phyloP scores from a whole-genome alignment of 108 stramenopile genomes.

The Cyclotella sp. region DNA sequence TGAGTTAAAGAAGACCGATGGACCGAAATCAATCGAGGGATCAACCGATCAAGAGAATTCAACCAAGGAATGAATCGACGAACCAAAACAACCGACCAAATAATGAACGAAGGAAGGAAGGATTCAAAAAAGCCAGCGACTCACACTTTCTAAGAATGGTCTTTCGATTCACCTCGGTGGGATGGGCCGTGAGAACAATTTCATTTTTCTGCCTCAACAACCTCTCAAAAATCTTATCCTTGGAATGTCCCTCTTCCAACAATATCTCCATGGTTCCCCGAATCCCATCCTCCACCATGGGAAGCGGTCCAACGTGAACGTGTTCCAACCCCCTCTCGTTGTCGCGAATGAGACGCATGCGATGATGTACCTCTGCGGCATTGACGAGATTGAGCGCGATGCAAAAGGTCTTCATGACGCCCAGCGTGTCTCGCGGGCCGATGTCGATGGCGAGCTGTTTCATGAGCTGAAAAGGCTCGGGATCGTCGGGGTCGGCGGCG shows the following conservation, averaged over 20 bases:
- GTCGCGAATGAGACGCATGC: slow-evolving; percentile 62
- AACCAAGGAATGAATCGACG: background rate
- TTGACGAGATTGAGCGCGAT: slow-evolving; percentile 84
- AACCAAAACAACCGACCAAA: background rate
- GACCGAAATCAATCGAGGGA: slow-evolving; percentile 39
- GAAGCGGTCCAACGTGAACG: slow-evolving; percentile 66
- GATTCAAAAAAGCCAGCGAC: slow-evolving; percentile 12
- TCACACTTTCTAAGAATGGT: slow-evolving; percentile 67
- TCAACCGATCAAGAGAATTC: slow-evolving; percentile 21
- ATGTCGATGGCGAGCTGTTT: slow-evolving; percentile 60
- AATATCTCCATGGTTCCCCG: slow-evolving; percentile 75
- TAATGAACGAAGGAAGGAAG: too few species aligned
- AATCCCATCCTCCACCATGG: slow-evolving; percentile 78
- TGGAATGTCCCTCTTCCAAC: slow-evolving; percentile 53
- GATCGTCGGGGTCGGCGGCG: slow-evolving; percentile 57
- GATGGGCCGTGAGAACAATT: slow-evolving; percentile 97
- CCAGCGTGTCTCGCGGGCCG: slow-evolving; percentile 64
- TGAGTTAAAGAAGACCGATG: background rate
- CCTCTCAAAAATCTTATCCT: slow-evolving; percentile 84
- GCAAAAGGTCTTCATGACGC: slow-evolving; percentile 74
- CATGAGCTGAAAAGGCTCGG: slow-evolving; percentile 64
- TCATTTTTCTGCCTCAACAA: slow-evolving; percentile 91
- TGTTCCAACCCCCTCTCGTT: slow-evolving; percentile 32
- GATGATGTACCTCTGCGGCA: slow-evolving; percentile 88
- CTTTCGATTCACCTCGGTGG: slow-evolving; percentile 92